These are phyloP conservation scores for Irpex rosettiformis DNA, from an alignment of 1,284 basidiomycete genomes.

Conservation along the genomic window DNA sequence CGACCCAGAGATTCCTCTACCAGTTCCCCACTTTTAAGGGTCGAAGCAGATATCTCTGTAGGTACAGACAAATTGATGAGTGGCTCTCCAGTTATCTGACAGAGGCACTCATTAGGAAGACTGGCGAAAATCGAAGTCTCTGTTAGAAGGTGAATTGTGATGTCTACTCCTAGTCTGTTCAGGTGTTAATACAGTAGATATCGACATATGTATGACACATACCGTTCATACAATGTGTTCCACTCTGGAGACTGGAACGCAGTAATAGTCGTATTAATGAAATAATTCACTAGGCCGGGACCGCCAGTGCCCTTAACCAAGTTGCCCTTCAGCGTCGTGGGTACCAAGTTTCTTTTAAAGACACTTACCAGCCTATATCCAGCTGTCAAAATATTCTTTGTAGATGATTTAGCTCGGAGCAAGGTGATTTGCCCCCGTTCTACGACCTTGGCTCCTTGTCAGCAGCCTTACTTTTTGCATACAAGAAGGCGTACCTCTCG, in stretches of 20 bases:
- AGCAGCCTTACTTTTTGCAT: not conserved
- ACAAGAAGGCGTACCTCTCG: constrained; percentile 56
- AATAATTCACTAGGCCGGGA: constrained; percentile 48
- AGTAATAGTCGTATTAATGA: constrained; percentile 74
- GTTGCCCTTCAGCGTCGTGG: not conserved
- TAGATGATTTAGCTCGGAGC: constrained; percentile 31
- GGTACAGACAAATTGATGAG: constrained; percentile 47
- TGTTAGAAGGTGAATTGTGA: constrained; percentile 71
- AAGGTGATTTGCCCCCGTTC: constrained; percentile 56
- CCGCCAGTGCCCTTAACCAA: not conserved
- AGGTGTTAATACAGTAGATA: not conserved
- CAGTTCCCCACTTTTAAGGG: not conserved
- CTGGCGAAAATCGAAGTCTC: constrained; percentile 70
- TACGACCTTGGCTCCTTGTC: constrained; percentile 41
- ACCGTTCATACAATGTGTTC: constrained; percentile 64
- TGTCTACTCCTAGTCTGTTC: constrained; percentile 64
- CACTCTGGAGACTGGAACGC: constrained; percentile 64
- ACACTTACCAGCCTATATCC: constrained; percentile 61
- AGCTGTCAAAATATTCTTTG: constrained; percentile 56
- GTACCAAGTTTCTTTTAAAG: not conserved
- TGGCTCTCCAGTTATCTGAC: constrained; percentile 74
- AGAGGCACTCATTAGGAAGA: constrained; percentile 76
- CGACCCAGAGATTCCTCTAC: not conserved
- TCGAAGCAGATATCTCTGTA: not conserved
- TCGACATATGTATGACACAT: constrained; percentile 12